Base-by-base conservation (phyloP, 2,329 filamentous ascomycete genomes). In the Scleromitrula shiraiana region DNA sequence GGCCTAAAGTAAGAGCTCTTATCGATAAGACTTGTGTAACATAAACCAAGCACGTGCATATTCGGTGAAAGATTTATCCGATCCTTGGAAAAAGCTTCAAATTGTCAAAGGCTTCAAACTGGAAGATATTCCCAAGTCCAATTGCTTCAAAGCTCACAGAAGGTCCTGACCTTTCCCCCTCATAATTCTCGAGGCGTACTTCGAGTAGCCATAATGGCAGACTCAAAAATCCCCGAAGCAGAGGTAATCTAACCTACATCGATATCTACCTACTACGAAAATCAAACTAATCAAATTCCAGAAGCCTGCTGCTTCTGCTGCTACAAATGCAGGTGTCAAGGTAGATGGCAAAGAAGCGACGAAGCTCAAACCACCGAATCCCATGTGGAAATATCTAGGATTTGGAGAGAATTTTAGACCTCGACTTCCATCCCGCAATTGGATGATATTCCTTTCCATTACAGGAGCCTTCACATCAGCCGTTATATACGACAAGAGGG, bases 401-500 rank as follows among this genome's bases (percentile, higher is more conserved):
- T 72, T 98, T 37, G 50, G 62, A 38, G 91, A 91, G 42, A 85
- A 83, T 57, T 78, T 96, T 52, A 85, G 86, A 51, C 77, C 82
- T 59, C 88, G 82, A 67, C 80, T 98, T 15, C 93, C 93, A 7
- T 97, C 91, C 15, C 85, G 93, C 53, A 97, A 97, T 66, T 98
- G 93, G 93, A 80, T 93, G 69, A 96, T 98, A 62, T 98, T 98
- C 71, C 81, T 90, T 67, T 75, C 84, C 39, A 67, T 97, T 47
- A 83, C 84, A 9, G 83, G 83, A 45, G 79, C 86, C 39, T 85
- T 95, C 63, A 80, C 87, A 5, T 81, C 79, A 14, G 85, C 88
- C 44, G 76, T 97, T 48, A 77, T 93, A 63, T 96, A 98, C 73
- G 93, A 98, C 68, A 88, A 88, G 62, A 83, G 87, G 51, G 84